Conservation (phyloP, 805 yeast genomes). For the Starmerella floricola region DNA sequence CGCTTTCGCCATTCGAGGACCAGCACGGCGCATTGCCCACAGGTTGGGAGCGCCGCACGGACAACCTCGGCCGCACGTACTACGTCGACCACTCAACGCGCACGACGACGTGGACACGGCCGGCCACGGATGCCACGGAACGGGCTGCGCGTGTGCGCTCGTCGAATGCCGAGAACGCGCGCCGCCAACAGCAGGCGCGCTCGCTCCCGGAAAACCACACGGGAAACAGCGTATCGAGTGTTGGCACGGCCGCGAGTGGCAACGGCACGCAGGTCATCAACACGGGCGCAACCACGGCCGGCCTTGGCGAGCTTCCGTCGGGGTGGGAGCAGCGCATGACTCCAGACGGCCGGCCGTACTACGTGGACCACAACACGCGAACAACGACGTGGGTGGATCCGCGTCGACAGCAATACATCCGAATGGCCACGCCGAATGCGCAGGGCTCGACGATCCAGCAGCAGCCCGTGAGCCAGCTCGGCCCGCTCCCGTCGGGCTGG, state of each 20-base stretch:
- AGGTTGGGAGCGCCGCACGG: constrained; percentile 98
- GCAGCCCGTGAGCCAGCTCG: constrained; percentile 94
- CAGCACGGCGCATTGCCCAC: constrained; percentile 93
- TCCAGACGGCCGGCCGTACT: constrained; percentile 95
- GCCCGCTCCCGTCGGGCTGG: constrained; percentile 98
- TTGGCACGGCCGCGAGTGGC: constrained; percentile 1
- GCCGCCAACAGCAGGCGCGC: constrained; percentile 82
- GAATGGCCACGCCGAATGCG: constrained; percentile 72
- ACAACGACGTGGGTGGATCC: constrained; percentile 99
- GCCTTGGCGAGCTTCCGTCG: constrained; percentile 90
- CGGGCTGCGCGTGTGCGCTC: constrained; percentile 46
- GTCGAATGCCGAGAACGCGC: constrained; percentile 68
- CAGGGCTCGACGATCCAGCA: constrained; percentile 82
- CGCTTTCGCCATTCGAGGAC: constrained; percentile 78
- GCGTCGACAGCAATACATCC: constrained; percentile 93
- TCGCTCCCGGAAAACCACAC: constrained; percentile 62
- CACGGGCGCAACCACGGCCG: constrained; percentile 83
- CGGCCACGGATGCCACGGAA: constrained; percentile 67
- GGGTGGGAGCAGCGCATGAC: constrained; percentile 99
- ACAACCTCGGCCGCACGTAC: constrained; percentile 91
- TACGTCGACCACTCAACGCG: constrained; percentile 96
- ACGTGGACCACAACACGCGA: constrained; percentile 98
- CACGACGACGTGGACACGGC: constrained; percentile 98
- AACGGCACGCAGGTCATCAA: constrained; percentile 39
- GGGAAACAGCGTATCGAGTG: constrained; percentile 31